Evolutionary conservation across 257 asterid genomes (phyloP).

Genomic region (Euphrasia confusa): DNA sequence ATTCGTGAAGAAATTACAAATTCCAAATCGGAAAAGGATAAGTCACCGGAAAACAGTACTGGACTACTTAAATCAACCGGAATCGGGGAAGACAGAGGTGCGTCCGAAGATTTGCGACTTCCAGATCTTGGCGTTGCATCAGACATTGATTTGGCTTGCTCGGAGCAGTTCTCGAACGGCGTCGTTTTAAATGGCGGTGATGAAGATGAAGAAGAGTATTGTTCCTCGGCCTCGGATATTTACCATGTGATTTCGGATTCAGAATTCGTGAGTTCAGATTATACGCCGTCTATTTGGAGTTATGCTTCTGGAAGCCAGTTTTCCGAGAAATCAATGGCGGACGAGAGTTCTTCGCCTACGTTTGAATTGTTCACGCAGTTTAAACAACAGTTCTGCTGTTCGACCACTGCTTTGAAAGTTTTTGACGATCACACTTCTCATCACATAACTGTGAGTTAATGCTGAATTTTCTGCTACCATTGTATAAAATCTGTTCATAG

Average conservation of each 20-base stretch:
- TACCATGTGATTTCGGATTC: conserved; percentile 42
- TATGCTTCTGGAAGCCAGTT: conserved; percentile 83
- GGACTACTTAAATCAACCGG: conserved; percentile 28
- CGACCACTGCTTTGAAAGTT: conserved; percentile 28
- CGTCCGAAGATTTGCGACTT: conserved; percentile 27
- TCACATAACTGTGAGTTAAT: conserved; percentile 52
- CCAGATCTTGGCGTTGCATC: conserved; percentile 22
- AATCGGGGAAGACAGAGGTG: conserved; percentile 27
- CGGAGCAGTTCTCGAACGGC: conserved; percentile 63
- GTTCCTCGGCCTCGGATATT: conserved; percentile 51
- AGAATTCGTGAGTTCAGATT: conserved; percentile 50
- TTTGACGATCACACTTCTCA: conserved; percentile 28
- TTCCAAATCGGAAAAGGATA: conserved; percentile 26
- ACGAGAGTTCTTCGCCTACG: conserved; percentile 55
- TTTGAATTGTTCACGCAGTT: conserved; percentile 61
- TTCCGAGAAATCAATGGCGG: conserved; percentile 59
- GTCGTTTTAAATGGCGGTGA: conserved; percentile 24
- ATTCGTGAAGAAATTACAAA: conserved; percentile 21
- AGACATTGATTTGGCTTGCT: conserved; percentile 63
- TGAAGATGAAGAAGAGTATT: conserved; percentile 33
- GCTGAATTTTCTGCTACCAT: conserved; percentile 4
- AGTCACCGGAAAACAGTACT: conserved; percentile 26
- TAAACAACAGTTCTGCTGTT: conserved; percentile 60
- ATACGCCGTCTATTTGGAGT: conserved; percentile 56
- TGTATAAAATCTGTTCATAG: not conserved